Evolutionary conservation across 768 basidiomycete species (phyloP).

Genomic region (Auricularia sp.): DNA sequence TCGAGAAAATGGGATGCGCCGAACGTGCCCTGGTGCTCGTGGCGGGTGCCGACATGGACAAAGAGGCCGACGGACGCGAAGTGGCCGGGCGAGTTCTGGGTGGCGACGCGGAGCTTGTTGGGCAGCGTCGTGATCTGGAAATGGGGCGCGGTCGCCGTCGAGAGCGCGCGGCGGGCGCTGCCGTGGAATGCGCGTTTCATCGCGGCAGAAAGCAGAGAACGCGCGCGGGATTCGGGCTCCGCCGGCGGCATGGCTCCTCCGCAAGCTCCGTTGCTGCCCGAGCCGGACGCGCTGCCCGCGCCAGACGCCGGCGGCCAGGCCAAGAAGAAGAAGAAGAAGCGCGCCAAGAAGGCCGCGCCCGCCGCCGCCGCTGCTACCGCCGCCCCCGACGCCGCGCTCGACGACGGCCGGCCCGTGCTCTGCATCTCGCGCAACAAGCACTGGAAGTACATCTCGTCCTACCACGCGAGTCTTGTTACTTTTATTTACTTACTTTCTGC

Average conservation of each 20-base stretch:
- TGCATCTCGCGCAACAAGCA: conserved; percentile 91
- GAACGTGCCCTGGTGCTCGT: conserved; percentile 60
- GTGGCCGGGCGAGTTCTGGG: conserved; percentile 83
- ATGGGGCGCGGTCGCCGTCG: background rate
- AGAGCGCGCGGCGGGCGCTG: background rate
- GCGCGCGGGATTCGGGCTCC: background rate
- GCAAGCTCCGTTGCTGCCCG: background rate
- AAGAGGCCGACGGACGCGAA: conserved; percentile 91
- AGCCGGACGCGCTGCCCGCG: background rate
- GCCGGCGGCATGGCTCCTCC: too few relatives aligned
- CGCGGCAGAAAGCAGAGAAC: background rate
- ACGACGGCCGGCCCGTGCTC: conserved; percentile 49
- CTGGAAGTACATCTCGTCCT: conserved; percentile 88
- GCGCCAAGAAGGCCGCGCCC: conserved; percentile 44
- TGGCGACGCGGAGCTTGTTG: conserved; percentile 87
- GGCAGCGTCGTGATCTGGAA: conserved; percentile 72
- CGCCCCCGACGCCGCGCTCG: conserved; percentile 30
- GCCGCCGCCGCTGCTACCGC: conserved; percentile 16
- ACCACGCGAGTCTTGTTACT: conserved; percentile 51
- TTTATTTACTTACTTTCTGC: conserved; percentile 1
- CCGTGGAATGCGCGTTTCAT: background rate
- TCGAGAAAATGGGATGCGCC: conserved; percentile 91
- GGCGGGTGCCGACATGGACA: conserved; percentile 86
- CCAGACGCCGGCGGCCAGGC: background rate
- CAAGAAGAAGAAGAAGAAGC: conserved; percentile 41